phyloP scores from a whole-genome alignment of 2,329 filamentous ascomycete species.

The Penicillium brevicompactum region DNA sequence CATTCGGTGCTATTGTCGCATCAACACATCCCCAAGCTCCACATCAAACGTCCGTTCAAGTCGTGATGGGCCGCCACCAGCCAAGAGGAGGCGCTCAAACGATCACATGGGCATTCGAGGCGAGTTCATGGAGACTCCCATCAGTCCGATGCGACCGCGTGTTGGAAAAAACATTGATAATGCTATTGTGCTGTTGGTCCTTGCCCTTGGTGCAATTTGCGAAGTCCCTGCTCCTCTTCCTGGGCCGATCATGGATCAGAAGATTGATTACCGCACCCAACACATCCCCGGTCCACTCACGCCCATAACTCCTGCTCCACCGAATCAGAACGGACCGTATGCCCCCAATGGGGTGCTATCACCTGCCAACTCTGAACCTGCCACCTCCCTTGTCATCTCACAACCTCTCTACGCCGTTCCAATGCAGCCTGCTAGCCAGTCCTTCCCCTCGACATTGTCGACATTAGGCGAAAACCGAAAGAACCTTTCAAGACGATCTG shows the following conservation, averaged over 20 bases:
- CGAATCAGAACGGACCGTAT: conserved; percentile 1
- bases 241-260: conserved; percentile 53
- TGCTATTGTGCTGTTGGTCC: conserved; percentile 77
- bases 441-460: conserved; percentile 23
- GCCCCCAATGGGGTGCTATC: conserved; percentile 28
- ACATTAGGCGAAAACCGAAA: conserved; percentile 16
- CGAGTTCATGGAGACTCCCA: conserved; percentile 19
- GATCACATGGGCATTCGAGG: conserved; percentile 29
- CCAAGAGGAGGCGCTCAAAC: conserved; percentile 43
- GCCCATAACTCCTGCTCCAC: neutral
- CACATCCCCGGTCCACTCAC: conserved; percentile 28
- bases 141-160: conserved; percentile 14
- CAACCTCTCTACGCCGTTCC: conserved; percentile 23
- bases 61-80: conserved; percentile 31
- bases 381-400: conserved; percentile 23
- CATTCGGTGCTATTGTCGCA: conserved; percentile 50
- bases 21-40: conserved; percentile 11
- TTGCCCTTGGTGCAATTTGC: conserved; percentile 87
- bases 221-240: conserved; percentile 53
- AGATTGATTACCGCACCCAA: conserved; percentile 30
- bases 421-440: conserved; percentile 10
- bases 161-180: conserved; percentile 69
- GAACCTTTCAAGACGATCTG: conserved; percentile 15
- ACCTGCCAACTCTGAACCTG: conserved; percentile 30
- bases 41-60: conserved; percentile 1